Percentiles rank a stretch among this genome's conserved stretches.
These are phyloP conservation scores for Shiraia sp. DNA, from an alignment of 2,329 filamentous ascomycete genomes.

Conservation along the genomic window DNA sequence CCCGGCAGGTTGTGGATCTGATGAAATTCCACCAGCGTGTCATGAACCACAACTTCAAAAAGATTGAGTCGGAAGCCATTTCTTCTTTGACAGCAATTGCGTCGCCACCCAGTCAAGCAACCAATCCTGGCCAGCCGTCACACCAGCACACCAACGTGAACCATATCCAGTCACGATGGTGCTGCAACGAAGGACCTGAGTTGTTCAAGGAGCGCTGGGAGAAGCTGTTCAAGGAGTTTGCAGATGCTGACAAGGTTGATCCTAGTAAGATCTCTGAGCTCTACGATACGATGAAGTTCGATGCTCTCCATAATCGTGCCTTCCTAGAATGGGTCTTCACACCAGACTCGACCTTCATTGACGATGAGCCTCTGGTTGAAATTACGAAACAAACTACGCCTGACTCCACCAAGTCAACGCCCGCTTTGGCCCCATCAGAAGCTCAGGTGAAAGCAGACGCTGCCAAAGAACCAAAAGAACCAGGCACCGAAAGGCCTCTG, in stretches of 20 bases:
- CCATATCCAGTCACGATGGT: slow-evolving; percentile 87
- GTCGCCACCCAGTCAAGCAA: slow-evolving; percentile 25
- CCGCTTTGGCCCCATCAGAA: slow-evolving; percentile 36
- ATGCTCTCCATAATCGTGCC: slow-evolving; percentile 92
- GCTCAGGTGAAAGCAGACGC: slow-evolving; percentile 33
- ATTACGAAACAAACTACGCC: slow-evolving; percentile 36
- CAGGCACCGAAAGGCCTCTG: slow-evolving; percentile 44
- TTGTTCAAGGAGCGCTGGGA: slow-evolving; percentile 97
- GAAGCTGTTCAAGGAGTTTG: slow-evolving; percentile 96
- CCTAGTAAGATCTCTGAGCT: slow-evolving; percentile 98
- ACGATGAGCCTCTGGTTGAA: slow-evolving; percentile 56
- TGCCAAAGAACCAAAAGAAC: slow-evolving; percentile 42
- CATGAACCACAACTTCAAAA: slow-evolving; percentile 91
- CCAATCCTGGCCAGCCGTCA: slow-evolving; percentile 48
- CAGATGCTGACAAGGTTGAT: slow-evolving; percentile 95
- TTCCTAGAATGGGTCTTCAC: slow-evolving; percentile 98
- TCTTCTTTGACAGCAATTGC: slow-evolving; percentile 59
- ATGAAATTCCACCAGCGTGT: slow-evolving; percentile 97
- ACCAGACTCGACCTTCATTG: slow-evolving; percentile 76
- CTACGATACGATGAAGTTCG: slow-evolving; percentile 99
- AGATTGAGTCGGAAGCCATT: slow-evolving; percentile 69
- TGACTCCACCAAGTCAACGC: slow-evolving; percentile 29
- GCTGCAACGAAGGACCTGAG: slow-evolving; percentile 91
- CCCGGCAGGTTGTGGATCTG: slow-evolving; percentile 86
- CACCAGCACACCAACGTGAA: slow-evolving; percentile 35